phyloP scores from a whole-genome alignment of 495 filamentous ascomycete genomes.

The Aspergillus carlsbadensis region DNA sequence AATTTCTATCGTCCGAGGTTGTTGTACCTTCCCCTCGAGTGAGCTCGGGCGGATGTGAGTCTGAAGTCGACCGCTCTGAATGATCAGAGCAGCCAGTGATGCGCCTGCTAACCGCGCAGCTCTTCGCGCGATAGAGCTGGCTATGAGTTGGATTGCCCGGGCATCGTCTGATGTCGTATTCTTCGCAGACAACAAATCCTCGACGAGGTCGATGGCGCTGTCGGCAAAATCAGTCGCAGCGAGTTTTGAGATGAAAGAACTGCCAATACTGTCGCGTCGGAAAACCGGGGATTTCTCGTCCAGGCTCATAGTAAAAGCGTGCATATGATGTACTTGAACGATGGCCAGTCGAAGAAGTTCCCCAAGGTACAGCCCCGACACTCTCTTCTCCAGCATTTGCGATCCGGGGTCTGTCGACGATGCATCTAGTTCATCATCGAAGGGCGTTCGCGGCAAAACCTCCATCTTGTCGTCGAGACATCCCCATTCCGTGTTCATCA shows the following conservation, averaged over 20 bases:
- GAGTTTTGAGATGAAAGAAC: conserved; percentile 1
- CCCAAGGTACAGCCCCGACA: conserved; percentile 11
- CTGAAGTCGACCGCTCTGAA: conserved; percentile 21
- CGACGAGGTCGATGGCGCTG: neutral
- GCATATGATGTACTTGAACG: neutral
- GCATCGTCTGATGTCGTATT: neutral
- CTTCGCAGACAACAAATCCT: neutral
- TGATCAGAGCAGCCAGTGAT: conserved; percentile 22
- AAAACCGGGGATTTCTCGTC: neutral
- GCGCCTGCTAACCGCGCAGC: conserved; percentile 25
- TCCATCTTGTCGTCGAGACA: conserved; percentile 24
- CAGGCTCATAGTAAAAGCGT: neutral
- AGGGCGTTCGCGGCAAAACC: conserved; percentile 17
- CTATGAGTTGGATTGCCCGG: conserved; percentile 15
- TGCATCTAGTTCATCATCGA: conserved; percentile 4
- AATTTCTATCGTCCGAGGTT: neutral
- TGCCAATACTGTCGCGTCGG: neutral
- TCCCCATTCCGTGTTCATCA: conserved; percentile 32
- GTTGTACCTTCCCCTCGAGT: too few relatives aligned
- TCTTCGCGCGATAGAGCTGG: conserved; percentile 19
- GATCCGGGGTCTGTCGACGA: neutral
- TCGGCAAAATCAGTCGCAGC: neutral
- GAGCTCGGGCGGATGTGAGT: neutral
- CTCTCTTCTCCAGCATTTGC: conserved; percentile 11
- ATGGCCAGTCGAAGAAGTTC: conserved; percentile 14